Percentiles rank a stretch among this genome's conserved stretches.
Conservation (phyloP, 1,284 basidiomycete species). For the Microstroma glucosiphilum region DNA sequence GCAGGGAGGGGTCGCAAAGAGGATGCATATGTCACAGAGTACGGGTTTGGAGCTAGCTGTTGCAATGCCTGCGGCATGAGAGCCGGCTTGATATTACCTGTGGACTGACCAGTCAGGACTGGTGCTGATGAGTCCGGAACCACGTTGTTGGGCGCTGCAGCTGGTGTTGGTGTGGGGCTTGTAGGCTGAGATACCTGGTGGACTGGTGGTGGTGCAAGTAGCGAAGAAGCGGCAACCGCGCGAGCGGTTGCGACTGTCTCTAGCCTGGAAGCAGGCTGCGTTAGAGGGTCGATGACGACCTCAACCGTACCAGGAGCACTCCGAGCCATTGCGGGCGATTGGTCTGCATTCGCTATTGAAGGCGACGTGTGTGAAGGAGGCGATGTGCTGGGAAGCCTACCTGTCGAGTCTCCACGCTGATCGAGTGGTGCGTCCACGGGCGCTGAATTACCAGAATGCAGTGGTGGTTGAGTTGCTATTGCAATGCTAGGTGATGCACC, state of each 20-base stretch:
- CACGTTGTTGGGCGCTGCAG: constrained; percentile 11
- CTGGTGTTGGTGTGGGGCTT: not conserved
- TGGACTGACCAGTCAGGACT: not conserved
- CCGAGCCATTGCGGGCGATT: too few species aligned
- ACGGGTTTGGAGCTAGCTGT: constrained; percentile 42
- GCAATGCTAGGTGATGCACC: not conserved
- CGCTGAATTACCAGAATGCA: not conserved
- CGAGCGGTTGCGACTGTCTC: not conserved
- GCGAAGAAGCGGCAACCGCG: not conserved
- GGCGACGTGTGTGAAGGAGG: too few species aligned
- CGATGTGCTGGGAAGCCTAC: not conserved
- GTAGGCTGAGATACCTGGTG: not conserved
- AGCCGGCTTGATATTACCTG: not conserved
- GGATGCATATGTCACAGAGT: constrained; percentile 47
- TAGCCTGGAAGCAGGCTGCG: too few species aligned
- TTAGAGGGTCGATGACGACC: too few species aligned
- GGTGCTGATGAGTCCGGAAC: not conserved
- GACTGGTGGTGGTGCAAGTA: not conserved
- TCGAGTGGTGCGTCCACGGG: not conserved
- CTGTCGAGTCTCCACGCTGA: not conserved
- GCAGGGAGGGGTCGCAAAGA: constrained; percentile 45
- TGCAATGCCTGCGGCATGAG: constrained; percentile 40
- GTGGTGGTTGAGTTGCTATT: not conserved
- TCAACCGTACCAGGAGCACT: too few species aligned
- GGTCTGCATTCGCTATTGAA: too few species aligned